Base-by-base conservation (phyloP, 139 green algal genomes). In the Volvox reticuliferus region DNA sequence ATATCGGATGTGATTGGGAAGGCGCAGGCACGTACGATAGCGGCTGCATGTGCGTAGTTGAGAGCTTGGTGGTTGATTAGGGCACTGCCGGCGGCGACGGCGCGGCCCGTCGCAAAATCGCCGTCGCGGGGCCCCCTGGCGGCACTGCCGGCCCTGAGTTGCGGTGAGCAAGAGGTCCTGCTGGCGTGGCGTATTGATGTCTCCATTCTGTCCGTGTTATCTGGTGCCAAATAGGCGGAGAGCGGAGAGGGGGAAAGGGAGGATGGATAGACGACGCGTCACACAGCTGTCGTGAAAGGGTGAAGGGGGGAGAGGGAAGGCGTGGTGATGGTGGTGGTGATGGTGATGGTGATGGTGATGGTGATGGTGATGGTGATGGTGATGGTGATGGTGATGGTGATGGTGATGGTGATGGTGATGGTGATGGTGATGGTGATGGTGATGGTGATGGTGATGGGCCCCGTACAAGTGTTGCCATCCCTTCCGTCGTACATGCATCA, bases 1-100 rank as follows among this genome's bases (percentile, higher is more conserved):
- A 89, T 36, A 33, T 75, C 77, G 2, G 77, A 30, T 6, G 62
- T 63, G 36, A 90, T 69, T 32, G n/a, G 86, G 73, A 94, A 94
- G 62, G 76, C 30, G 68, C 79, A 88, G 71, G 68, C 92, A 0
- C 92, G 89, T 19, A 94, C 86, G 24, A 89, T 79, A 28, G 92
- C 92, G 32, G 92, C 92, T 32, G 86, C 89, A n/a, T 91, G 92
- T 24, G 92, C 85, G 24, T 92, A 94, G n/a, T 77, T 92, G 30
- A 94, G 86, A 0, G 69, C 44, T 35, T 83, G 55, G 37, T 90
- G 81, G 76, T 81, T 91, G 35, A 90, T 83, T 44, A 69, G 79
- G 79, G n/a, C 50, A 37, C 50, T 73, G 6, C 50, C 44, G 82
- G 65, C 20, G 65, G 33, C 33, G 65, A 36, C 61, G 61, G 61